Base-by-base conservation (phyloP, 2,329 filamentous ascomycete genomes). In the Grosmannia penicillata region DNA sequence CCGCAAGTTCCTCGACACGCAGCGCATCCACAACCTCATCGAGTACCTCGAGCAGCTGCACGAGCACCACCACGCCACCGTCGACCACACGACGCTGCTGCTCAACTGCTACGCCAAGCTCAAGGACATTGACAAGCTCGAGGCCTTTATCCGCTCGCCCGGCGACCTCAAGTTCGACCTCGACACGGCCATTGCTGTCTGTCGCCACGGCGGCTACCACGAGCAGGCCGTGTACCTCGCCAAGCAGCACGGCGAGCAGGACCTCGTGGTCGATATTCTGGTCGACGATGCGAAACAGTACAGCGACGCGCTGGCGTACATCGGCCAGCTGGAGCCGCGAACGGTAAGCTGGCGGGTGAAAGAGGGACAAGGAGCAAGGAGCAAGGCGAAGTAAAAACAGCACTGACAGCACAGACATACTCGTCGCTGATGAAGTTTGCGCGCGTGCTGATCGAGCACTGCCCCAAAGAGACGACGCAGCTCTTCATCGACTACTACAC, bases 51-150 rank as follows among this genome's bases (percentile, higher is more conserved):
- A 98, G 59, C 86, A 98, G 57, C 66, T 98, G 14, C 91, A 98
- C 52, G 86, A 96, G 45, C 85, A 93, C 50, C 78, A 89, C 51
- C 89, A 80, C 53, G 93, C 91, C 0, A 95, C 89, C 3, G 80
- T 86, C 2, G 91, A 98, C 48, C 91, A 98, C 50, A 98, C 91
- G 0, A 98, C 91, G 0, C 63, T 98, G 10, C 67, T 98, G 1
- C 63, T 98, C 31, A 98, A 98, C 55, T 98, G 91, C 59, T 98
- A 98, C 54, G 91, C 91, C 1, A 98, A 98, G 54, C 64, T 96
- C 14, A 98, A 98, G 56, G 91, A 98, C 54, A 89, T 94, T 6
- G 82, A 86, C 40, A 98, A 98, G 60, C 68, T 98, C 7, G 89
- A 98, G 53, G 81, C 82, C 19, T 98, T 98, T 48, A 98, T 98